Base-by-base conservation (phyloP, 805 yeast species). In the Tetrapisispora namnaoensis region DNA sequence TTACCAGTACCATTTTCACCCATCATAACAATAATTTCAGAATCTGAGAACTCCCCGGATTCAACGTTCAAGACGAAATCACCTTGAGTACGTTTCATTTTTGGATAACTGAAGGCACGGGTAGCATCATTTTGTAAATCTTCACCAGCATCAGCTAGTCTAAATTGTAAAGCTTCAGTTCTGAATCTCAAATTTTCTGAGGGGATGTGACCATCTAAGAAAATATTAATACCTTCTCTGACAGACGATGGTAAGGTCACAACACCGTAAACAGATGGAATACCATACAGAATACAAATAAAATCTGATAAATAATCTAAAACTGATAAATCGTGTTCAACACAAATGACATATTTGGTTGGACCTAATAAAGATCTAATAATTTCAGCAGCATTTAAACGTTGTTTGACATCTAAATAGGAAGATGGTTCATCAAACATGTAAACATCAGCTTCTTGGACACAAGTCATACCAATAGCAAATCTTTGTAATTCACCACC, bases 1-100 rank as follows among this genome's bases (percentile, higher is more conserved):
- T 93, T 93, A 75, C 99, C 99, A 18, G 99, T 93, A 74, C 99
- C 99, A 70, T 93, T 93, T 73, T 93, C 99, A 67, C 99, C 99
- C 95, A 93, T 91, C 96, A 93, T 87, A 50, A 93, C 99, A 62
- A 93, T 77, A 60, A 93, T 93, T 74, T 93, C 99, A 40, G 96
- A 86, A 69, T 93, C 95, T 49, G 95, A 83, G 72, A 91, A 93
- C 51, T 84, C 90, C 72, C 99, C 99, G 42, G 78, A 63, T 63
- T 86, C 84, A 52, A 93, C 83, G 50, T 70, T 74, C 67, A 93
- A 76, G 64, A 79, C 81, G 85, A 93, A 93, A 70, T 90, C 97
- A 65, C 99, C 99, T 75, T 90, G 91, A 41, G 97, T 89, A 77
- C 88, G 90, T 49, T 68, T 63, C 95, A 93, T 83, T 30, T 74